Percentiles rank a stretch among this genome's conserved stretches.
Evolutionary conservation across 345 rosid genomes (phyloP).

Genomic region (Gynandropsis gynandra): DNA sequence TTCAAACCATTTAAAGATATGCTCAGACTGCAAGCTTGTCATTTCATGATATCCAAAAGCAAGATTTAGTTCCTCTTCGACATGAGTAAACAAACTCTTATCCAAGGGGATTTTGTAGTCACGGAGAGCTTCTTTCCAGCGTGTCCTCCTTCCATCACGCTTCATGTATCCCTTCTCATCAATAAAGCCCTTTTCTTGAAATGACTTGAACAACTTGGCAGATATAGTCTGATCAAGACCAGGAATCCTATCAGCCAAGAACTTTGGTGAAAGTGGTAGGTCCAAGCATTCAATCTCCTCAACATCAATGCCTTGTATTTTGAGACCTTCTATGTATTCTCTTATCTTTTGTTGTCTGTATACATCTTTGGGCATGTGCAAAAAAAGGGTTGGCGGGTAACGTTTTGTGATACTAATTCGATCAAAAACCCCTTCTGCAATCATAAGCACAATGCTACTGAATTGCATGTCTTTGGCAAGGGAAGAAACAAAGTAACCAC

Average conservation of each 20-base stretch:
- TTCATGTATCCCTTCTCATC: constrained; percentile 69
- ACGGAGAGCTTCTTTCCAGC: constrained; percentile 53
- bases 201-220: constrained; percentile 43
- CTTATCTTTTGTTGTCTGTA: constrained; percentile 55
- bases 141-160: constrained; percentile 61
- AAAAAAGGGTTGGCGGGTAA: constrained; percentile 82
- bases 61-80: constrained; percentile 85
- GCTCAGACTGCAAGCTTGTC: constrained; percentile 82
- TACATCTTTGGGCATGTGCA: constrained; percentile 86
- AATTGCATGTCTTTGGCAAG: constrained; percentile 54
- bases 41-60: constrained; percentile 91
- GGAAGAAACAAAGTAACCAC: constrained; percentile 79
- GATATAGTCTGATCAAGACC: constrained; percentile 45
- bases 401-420: constrained; percentile 39
- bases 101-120: constrained; percentile 32
- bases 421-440: constrained; percentile 74
- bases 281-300: constrained; percentile 70
- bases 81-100: constrained; percentile 47
- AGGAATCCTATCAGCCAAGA: constrained; percentile 61
- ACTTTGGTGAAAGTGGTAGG: constrained; percentile 41
- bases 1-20: constrained; percentile 86
- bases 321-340: constrained; percentile 43
- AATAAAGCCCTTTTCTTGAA: constrained; percentile 51
- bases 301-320: constrained; percentile 60
- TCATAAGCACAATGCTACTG: constrained; percentile 72